Conservation (phyloP, 1,284 basidiomycete genomes). For the Cryptococcus sp. region DNA sequence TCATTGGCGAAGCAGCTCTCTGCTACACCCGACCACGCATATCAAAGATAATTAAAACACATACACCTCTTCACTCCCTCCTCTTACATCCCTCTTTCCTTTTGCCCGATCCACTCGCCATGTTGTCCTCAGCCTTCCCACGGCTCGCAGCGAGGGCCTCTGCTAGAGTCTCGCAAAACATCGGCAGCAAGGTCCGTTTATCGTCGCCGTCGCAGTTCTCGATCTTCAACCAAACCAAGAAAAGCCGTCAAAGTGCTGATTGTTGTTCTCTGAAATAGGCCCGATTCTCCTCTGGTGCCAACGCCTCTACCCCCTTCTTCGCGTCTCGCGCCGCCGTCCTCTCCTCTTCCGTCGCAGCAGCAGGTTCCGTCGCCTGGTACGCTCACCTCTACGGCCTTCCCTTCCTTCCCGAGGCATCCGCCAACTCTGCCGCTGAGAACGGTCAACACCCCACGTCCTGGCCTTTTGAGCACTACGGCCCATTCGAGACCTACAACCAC, state of each 20-base stretch:
- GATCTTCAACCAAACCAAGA: neutral
- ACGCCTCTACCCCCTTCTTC: conserved; percentile 32
- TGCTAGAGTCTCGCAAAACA: conserved; percentile 18
- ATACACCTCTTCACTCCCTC: neutral
- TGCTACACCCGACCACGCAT: too few species aligned
- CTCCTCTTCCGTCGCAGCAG: conserved; percentile 75
- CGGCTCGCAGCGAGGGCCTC: conserved; percentile 43
- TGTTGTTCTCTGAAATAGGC: conserved; percentile 23
- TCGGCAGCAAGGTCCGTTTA: conserved; percentile 17
- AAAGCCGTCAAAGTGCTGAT: neutral
- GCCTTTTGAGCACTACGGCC: conserved; percentile 90
- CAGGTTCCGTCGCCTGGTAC: conserved; percentile 93
- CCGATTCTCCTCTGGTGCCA: conserved; percentile 44
- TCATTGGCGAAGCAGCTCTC: too few species aligned
- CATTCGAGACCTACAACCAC: conserved; percentile 92
- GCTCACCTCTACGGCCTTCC: conserved; percentile 87
- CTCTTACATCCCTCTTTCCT: conserved; percentile 11
- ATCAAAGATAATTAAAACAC: neutral
- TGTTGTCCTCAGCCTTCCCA: conserved; percentile 49
- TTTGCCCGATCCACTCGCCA: conserved; percentile 21
- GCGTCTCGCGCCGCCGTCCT: conserved; percentile 75
- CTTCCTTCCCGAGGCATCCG: conserved; percentile 83
- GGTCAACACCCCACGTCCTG: conserved; percentile 87
- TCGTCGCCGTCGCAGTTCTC: neutral
- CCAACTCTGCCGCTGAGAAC: conserved; percentile 87